These are phyloP conservation scores for Yamadazyma atmosphaerica DNA, from an alignment of 1,139 yeast species.

Conservation along the genomic window DNA sequence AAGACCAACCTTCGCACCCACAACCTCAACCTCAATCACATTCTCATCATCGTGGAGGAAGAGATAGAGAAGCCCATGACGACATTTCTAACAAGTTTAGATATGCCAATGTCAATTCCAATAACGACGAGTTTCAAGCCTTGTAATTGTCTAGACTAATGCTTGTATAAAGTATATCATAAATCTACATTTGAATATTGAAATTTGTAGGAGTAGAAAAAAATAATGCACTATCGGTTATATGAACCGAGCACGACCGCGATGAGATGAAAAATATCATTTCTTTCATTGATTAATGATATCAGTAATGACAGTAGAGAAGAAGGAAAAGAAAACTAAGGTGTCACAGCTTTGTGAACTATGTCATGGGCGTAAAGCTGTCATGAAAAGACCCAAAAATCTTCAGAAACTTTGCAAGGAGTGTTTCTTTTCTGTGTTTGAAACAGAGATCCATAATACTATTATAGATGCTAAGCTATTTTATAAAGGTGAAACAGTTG, in stretches of 20 bases:
- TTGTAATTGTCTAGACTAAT: conserved; percentile 13
- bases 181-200: no score
- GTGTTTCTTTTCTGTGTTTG: conserved; percentile 89
- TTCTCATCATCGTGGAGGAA: conserved; percentile 17
- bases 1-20: conserved; percentile 22
- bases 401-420: conserved; percentile 87
- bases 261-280: not conserved
- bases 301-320: conserved; percentile 11
- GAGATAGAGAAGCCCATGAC: conserved; percentile 13
- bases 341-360: conserved; percentile 67
- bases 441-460: conserved; percentile 93
- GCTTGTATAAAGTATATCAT: not conserved
- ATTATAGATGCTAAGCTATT: conserved; percentile 71
- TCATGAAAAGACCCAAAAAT: conserved; percentile 89
- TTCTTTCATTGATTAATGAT: not conserved
- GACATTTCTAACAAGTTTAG: conserved; percentile 47
- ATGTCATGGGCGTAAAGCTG: conserved; percentile 84
- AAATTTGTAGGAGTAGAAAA: no score
- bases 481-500: conserved; percentile 79
- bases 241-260: not conserved
- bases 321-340: conserved; percentile 33
- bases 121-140: conserved; percentile 49
- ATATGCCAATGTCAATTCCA: conserved; percentile 47
- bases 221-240: no score
- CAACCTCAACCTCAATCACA: conserved; percentile 22